A percentile compares a stretch with the other conserved stretches of the same genome.
These are phyloP conservation scores for Botryotinia globosa DNA, from an alignment of 2,329 filamentous ascomycete genomes.

Conservation along the genomic window DNA sequence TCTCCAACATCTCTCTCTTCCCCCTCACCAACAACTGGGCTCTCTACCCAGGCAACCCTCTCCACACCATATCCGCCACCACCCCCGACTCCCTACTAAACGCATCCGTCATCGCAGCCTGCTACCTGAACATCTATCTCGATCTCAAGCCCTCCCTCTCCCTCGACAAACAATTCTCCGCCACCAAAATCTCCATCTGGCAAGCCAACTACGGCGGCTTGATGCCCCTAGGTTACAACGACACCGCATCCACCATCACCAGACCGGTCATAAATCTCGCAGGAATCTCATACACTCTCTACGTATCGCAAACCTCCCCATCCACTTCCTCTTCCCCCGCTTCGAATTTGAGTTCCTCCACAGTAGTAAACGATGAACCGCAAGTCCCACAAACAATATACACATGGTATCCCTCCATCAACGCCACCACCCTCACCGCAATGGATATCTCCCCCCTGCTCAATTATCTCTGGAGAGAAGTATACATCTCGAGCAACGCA, in stretches of 20 bases:
- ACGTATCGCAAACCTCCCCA: neutral
- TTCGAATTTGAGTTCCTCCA: neutral
- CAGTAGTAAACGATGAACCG: neutral
- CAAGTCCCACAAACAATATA: constrained; percentile 1
- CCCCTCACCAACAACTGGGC: neutral
- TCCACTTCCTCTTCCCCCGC: fast-evolving
- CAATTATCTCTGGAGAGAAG: constrained; percentile 9
- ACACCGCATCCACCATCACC: neutral
- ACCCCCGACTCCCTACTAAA: neutral
- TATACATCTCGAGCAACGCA: neutral
- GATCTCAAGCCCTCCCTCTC: neutral
- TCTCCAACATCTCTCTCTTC: neutral
- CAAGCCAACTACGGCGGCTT: neutral
- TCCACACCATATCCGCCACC: neutral
- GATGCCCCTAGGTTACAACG: neutral
- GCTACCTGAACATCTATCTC: constrained; percentile 9
- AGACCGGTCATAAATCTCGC: neutral
- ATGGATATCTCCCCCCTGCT: neutral
- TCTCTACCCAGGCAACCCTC: neutral
- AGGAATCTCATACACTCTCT: neutral
- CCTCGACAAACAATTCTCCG: neutral
- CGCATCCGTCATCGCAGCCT: neutral
- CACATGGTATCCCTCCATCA: neutral
- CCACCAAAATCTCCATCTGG: neutral
- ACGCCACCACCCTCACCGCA: neutral